A percentile compares a stretch with the other conserved stretches of the same genome.
These are phyloP conservation scores for Jackrogersella multiformis DNA, from an alignment of 495 filamentous ascomycete genomes.

Conservation along the genomic window DNA sequence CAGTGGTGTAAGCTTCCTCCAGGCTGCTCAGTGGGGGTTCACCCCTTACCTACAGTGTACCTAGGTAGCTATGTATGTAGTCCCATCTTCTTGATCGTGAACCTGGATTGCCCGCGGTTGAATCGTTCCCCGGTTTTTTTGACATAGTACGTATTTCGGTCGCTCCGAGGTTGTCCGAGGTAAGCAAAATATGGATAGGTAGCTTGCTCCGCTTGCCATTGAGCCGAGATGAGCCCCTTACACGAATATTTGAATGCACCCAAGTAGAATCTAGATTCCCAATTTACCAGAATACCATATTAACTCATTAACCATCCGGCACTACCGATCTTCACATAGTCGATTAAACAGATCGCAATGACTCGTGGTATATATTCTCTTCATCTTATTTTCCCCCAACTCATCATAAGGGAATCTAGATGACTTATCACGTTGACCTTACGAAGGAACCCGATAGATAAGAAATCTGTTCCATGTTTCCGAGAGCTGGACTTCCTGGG, in stretches of 20 bases:
- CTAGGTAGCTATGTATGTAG: no score
- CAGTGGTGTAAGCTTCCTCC: constrained; percentile 19
- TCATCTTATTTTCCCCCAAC: neutral
- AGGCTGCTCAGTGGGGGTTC: constrained; percentile 29
- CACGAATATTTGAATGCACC: constrained; percentile 20
- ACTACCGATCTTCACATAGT: neutral
- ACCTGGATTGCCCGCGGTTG: constrained; percentile 29
- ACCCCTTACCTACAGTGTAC: no score
- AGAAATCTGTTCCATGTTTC: constrained; percentile 38
- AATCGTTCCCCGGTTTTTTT: constrained; percentile 32
- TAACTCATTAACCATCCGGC: neutral
- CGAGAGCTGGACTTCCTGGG: constrained; percentile 33
- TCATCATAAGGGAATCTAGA: neutral
- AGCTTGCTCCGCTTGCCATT: constrained; percentile 29
- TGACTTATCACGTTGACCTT: constrained; percentile 8
- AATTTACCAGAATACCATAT: neutral
- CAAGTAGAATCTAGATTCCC: neutral
- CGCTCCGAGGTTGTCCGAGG: constrained; percentile 36
- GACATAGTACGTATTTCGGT: constrained; percentile 23
- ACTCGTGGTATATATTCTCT: neutral
- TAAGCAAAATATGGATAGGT: constrained; percentile 10
- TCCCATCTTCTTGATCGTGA: constrained; percentile 31
- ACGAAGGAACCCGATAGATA: constrained; percentile 18
- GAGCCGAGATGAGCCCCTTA: constrained; percentile 37
- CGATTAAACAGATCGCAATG: neutral